phyloP scores from a whole-genome alignment of 2,329 filamentous ascomycete genomes.

The Aspergillus ruber region DNA sequence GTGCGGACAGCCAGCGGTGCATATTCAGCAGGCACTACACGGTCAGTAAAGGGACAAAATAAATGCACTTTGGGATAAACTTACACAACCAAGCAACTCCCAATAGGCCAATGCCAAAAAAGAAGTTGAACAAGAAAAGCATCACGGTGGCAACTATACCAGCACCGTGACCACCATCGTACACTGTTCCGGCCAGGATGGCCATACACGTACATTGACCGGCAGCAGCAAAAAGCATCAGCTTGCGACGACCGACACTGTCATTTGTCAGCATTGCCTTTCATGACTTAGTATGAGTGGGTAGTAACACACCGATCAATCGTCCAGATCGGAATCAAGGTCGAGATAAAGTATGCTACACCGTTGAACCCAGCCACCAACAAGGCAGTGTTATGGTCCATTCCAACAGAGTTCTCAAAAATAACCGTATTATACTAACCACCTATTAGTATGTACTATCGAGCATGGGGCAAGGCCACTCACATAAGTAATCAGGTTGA shows the following conservation, averaged over 20 bases:
- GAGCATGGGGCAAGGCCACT: constrained; percentile 1
- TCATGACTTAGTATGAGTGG: neutral
- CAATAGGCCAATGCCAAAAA: constrained; percentile 45
- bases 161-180: constrained; percentile 29
- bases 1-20: constrained; percentile 43
- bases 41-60: constrained; percentile 16
- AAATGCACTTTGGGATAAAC: constrained; percentile 2
- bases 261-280: neutral
- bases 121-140: constrained; percentile 52
- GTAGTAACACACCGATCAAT: constrained; percentile 24
- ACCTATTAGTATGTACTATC: neutral
- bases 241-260: constrained; percentile 48
- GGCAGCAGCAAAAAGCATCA: constrained; percentile 53
- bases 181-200: constrained; percentile 41
- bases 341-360: constrained; percentile 34
- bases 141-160: constrained; percentile 42
- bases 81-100: constrained; percentile 39
- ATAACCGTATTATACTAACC: constrained; percentile 35
- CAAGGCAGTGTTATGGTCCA: constrained; percentile 31
- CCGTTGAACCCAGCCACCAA: constrained; percentile 38
- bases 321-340: constrained; percentile 32
- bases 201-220: constrained; percentile 48
- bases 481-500: constrained; percentile 24
- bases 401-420: constrained; percentile 41
- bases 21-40: constrained; percentile 39